These are phyloP conservation scores for Barnettozyma sucrosica DNA, from an alignment of 805 yeast genomes.

Conservation along the genomic window DNA sequence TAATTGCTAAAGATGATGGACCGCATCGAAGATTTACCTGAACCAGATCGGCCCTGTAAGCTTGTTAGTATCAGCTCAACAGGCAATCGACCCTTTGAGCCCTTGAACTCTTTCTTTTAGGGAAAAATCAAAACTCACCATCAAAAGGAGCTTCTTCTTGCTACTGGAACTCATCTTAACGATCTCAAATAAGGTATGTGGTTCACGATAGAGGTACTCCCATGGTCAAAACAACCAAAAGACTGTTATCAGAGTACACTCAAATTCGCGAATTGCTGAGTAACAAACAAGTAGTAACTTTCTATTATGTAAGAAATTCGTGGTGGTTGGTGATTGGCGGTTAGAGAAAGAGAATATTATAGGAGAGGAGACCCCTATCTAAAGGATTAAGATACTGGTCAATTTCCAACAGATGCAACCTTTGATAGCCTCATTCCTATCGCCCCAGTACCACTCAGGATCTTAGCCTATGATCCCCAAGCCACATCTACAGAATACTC, in stretches of 20 bases:
- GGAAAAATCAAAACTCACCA: constrained; percentile 31
- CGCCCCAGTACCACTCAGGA: no score
- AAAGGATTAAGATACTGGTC: no score
- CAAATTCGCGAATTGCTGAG: background rate
- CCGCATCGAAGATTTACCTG: constrained; percentile 97
- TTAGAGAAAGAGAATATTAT: no score
- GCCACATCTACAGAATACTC: no score
- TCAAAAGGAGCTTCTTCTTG: constrained; percentile 58
- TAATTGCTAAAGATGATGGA: constrained; percentile 93
- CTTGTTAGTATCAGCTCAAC: constrained; percentile 8
- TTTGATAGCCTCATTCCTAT: no score
- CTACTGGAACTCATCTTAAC: constrained; percentile 28
- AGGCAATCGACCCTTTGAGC: constrained; percentile 8
- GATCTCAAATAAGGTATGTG: background rate
- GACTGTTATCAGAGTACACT: background rate
- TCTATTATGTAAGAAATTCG: no score
- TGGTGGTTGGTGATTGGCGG: no score
- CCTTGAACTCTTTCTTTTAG: background rate
- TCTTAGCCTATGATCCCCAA: no score
- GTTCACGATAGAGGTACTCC: background rate
- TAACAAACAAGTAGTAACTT: no score
- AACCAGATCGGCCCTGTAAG: constrained; percentile 82
- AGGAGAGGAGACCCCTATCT: no score
- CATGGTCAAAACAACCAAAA: background rate
- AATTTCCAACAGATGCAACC: no score